A percentile compares a stretch with the other conserved stretches of the same genome.
Conservation (phyloP, 495 filamentous ascomycete genomes). For the Aspergillus affinis region DNA sequence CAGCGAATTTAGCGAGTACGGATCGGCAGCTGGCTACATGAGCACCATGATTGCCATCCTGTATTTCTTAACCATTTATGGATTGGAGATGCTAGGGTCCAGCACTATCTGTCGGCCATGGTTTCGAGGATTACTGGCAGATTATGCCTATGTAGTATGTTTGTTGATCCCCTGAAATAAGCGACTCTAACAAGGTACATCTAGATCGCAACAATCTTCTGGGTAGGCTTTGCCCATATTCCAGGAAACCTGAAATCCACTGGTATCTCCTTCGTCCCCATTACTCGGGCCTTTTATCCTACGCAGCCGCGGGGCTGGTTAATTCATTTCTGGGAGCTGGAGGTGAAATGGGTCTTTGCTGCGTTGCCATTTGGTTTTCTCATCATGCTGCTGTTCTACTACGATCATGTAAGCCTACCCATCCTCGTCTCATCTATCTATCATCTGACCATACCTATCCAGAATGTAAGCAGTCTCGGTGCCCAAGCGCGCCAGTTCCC, state of each 20-base stretch:
- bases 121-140: slow-evolving; percentile 19
- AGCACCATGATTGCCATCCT: slow-evolving; percentile 21
- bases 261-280: slow-evolving; percentile 58
- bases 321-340: slow-evolving; percentile 76
- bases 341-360: slow-evolving; percentile 66
- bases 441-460: slow-evolving; percentile 8
- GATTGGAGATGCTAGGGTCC: slow-evolving; percentile 18
- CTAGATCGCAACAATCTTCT: slow-evolving; percentile 68
- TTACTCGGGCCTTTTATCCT: slow-evolving; percentile 68
- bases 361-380: slow-evolving; percentile 79
- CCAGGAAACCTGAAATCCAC: slow-evolving; percentile 61
- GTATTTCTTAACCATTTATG: slow-evolving; percentile 22
- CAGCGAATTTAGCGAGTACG: slow-evolving; percentile 17
- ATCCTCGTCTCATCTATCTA: neutral
- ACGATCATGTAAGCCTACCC: slow-evolving; percentile 56
- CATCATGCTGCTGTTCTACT: slow-evolving; percentile 78
- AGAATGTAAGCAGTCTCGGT: slow-evolving; percentile 66
- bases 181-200: neutral
- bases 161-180: neutral
- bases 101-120: slow-evolving; percentile 18
- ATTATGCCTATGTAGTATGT: slow-evolving; percentile 25
- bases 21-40: slow-evolving; percentile 16
- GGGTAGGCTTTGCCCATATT: slow-evolving; percentile 75
- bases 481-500: slow-evolving; percentile 85
- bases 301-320: slow-evolving; percentile 72